phyloP scores from a whole-genome alignment of 768 basidiomycete species.

The Suillus tomentosus region DNA sequence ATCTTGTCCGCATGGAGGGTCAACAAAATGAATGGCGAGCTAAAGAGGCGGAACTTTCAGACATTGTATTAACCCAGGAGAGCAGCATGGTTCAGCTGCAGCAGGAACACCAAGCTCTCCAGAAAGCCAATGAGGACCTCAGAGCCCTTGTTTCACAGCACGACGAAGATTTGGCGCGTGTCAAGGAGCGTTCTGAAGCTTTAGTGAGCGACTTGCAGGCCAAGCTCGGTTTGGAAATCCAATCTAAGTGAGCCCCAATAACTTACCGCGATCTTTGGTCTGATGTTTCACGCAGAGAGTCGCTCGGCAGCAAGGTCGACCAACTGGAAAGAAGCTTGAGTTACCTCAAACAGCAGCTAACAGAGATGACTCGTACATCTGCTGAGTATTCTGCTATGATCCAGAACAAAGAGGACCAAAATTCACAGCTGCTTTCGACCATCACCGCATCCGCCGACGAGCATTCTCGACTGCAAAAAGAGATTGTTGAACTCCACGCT shows the following conservation, averaged over 20 bases:
- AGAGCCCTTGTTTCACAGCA: slow-evolving; percentile 66
- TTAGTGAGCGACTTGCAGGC: slow-evolving; percentile 67
- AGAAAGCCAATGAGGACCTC: slow-evolving; percentile 68
- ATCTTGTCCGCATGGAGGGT: slow-evolving; percentile 77
- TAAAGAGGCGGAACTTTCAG: slow-evolving; percentile 64
- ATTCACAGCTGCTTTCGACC: slow-evolving; percentile 54
- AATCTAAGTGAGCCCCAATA: slow-evolving; percentile 51
- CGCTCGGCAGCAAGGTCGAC: slow-evolving; percentile 59
- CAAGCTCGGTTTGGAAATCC: slow-evolving; percentile 65
- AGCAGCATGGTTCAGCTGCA: slow-evolving; percentile 60
- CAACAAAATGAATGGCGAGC: slow-evolving; percentile 69
- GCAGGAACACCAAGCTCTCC: slow-evolving; percentile 60
- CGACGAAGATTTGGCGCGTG: slow-evolving; percentile 76
- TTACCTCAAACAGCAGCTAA: slow-evolving; percentile 72
- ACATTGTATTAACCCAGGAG: slow-evolving; percentile 58
- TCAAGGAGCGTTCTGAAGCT: slow-evolving; percentile 74
- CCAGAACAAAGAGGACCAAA: slow-evolving; percentile 74
- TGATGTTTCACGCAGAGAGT: slow-evolving; percentile 48
- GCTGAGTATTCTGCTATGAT: slow-evolving; percentile 76
- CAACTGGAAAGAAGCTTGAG: slow-evolving; percentile 68
- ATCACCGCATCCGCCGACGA: slow-evolving; percentile 56
- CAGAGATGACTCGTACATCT: slow-evolving; percentile 74
- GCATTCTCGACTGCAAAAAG: slow-evolving; percentile 53
- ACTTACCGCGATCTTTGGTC: background rate
- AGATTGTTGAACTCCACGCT: slow-evolving; percentile 68